Evolutionary conservation across 352 stramenopile genomes (phyloP), one percentile per base, ranked within the genome.

Genomic region (Phytopythium ostracodes): DNA sequence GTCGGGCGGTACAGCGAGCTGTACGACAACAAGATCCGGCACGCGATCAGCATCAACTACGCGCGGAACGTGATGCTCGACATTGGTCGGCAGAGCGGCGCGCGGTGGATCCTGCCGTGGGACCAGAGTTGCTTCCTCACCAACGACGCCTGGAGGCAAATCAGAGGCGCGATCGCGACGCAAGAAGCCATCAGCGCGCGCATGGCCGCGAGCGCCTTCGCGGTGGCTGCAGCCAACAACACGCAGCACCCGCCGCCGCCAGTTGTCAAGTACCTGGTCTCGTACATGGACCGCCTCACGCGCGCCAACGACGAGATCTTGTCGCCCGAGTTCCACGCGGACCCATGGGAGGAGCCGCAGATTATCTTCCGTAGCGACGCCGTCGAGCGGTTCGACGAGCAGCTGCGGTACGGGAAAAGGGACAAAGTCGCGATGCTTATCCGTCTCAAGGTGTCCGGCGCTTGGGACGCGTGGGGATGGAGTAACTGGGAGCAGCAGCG

Each of bases 51-150:
- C 49, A 77, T 87, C 49, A 87, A 87, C 49, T 56, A 59, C 4
- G 77, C 75, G 29, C 71, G 75, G 1, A 87, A 87, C 38, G 42
- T 64, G 11, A 87, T 87, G 73, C 44, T 84, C 12, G 73, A 75
- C 20, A 70, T 84, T 38, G 75, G 75, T 2, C 54, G 38, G 15
- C 29, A 59, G 0, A 67, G 65, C 40, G 73, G 75, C 17, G 75
- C 73, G 38, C 69, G 59, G 20, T 87, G 77, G 77, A 60, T 87
- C 24, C 20, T 87, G 12, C 75, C 77, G 0, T 87, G 77, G 75
- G 77, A 84, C 58, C 75, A 87, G 60, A 79, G 74, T 38, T 81
- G 75, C 44, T 87, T 81, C 47, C 46, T 87, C 5, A 79, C 73
- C 6, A 57, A 54, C 0, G 63, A 72, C 20, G 75, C 77, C 17